phyloP scores from a whole-genome alignment of 164 flowering plant species.

The Vitis riparia region DNA sequence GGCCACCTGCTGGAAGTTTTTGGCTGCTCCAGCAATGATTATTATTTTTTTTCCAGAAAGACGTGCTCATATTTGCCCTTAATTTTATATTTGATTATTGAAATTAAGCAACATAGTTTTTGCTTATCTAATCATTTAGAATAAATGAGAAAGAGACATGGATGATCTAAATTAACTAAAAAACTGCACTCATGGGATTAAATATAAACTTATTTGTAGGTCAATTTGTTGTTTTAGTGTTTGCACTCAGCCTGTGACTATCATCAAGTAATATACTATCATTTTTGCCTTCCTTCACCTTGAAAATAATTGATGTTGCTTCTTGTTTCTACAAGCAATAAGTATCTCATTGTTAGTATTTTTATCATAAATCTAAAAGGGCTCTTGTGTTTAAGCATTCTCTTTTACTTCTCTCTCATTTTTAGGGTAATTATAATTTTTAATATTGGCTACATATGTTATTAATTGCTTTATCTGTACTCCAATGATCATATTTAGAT shows the following conservation, averaged over 20 bases:
- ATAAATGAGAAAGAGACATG: too few relatives aligned
- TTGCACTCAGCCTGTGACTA: background rate
- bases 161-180: too few relatives aligned
- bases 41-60: background rate
- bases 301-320: background rate
- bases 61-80: too few relatives aligned
- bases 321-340: background rate
- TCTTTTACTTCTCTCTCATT: background rate
- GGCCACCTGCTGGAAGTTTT: background rate
- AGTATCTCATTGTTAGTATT: background rate
- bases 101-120: too few relatives aligned
- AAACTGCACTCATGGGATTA: background rate
- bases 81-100: too few relatives aligned
- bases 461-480: conserved; percentile 6
- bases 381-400: background rate
- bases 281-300: background rate
- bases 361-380: background rate
- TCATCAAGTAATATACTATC: background rate
- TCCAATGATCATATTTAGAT: conserved; percentile 38
- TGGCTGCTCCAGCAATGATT: background rate
- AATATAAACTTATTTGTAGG: background rate
- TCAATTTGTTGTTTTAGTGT: background rate
- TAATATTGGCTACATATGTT: too few relatives aligned
- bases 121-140: too few relatives aligned
- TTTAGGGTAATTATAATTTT: background rate